Percentiles rank a stretch among this genome's conserved stretches.
Evolutionary conservation across 1,284 basidiomycete genomes (phyloP).

Genomic region (Mrakiaceae sp.): DNA sequence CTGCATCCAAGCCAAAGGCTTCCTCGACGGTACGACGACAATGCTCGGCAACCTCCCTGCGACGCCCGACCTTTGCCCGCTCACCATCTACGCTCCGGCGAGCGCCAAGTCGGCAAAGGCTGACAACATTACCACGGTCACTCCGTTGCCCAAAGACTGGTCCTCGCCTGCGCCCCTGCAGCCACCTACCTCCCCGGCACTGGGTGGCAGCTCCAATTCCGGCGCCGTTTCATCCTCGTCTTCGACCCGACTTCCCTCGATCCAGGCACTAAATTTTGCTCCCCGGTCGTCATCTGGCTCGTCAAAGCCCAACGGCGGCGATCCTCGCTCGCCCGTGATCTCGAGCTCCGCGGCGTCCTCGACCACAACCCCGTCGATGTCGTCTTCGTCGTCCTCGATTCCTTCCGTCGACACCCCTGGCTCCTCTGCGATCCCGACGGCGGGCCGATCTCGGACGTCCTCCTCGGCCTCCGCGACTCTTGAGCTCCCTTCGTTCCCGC

Average conservation of each 20-base stretch:
- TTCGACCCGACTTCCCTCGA: slow-evolving; percentile 1
- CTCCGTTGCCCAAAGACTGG: neutral
- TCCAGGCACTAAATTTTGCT: neutral
- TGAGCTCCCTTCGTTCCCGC: too few relatives aligned
- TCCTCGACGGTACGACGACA: neutral
- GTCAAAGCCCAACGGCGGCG: neutral
- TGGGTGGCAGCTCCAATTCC: neutral
- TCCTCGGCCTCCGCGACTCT: too few relatives aligned
- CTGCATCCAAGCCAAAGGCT: neutral
- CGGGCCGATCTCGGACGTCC: too few relatives aligned
- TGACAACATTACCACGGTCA: too few relatives aligned
- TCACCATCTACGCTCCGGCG: too few relatives aligned
- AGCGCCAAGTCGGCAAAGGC: too few relatives aligned
- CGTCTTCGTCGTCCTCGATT: neutral
- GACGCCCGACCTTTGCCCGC: too few relatives aligned
- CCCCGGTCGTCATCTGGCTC: too few relatives aligned
- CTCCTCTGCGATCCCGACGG: neutral
- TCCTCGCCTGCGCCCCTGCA: neutral
- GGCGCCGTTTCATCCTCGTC: neutral
- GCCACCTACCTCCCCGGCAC: neutral
- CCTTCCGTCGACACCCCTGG: neutral
- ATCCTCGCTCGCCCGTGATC: neutral
- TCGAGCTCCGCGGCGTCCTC: neutral
- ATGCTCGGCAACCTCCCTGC: neutral
- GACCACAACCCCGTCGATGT: neutral